These are phyloP conservation scores for Tricholoma bakamatsutake DNA, from an alignment of 768 basidiomycete species.

Conservation along the genomic window DNA sequence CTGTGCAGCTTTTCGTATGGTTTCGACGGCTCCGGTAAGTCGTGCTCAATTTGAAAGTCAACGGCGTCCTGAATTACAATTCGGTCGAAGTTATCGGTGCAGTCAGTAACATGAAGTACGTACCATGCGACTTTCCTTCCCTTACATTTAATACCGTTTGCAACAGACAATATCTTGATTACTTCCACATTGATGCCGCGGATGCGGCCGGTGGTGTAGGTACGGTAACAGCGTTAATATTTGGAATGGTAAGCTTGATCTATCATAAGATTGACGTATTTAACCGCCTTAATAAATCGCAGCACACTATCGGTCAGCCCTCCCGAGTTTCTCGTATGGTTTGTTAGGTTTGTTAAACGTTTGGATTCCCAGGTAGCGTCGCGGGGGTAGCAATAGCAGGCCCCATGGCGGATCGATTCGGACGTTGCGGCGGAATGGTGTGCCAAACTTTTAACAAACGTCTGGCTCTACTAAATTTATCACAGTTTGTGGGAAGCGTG, in stretches of 20 bases:
- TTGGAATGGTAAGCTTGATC: constrained; percentile 32
- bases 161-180: constrained; percentile 33
- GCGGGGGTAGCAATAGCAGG: constrained; percentile 35
- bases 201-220: constrained; percentile 40
- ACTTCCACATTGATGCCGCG: constrained; percentile 33
- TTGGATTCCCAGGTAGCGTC: constrained; percentile 23
- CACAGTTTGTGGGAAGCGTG: constrained; percentile 32
- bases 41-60: neutral
- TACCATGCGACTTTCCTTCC: neutral
- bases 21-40: constrained; percentile 39
- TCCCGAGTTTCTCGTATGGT: neutral
- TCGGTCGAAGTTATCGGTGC: constrained; percentile 36
- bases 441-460: neutral
- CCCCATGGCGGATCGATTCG: constrained; percentile 35
- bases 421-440: constrained; percentile 41
- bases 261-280: neutral
- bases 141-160: neutral
- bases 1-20: constrained; percentile 43
- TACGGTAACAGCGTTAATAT: constrained; percentile 37
- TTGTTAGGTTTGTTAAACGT: neutral
- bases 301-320: constrained; percentile 36
- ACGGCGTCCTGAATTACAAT: neutral
- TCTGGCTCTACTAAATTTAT: neutral
- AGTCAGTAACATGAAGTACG: constrained; percentile 42
- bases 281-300: neutral